These are phyloP conservation scores for Fistulinella staudtii DNA, from an alignment of 1,284 basidiomycete genomes.

Conservation along the genomic window DNA sequence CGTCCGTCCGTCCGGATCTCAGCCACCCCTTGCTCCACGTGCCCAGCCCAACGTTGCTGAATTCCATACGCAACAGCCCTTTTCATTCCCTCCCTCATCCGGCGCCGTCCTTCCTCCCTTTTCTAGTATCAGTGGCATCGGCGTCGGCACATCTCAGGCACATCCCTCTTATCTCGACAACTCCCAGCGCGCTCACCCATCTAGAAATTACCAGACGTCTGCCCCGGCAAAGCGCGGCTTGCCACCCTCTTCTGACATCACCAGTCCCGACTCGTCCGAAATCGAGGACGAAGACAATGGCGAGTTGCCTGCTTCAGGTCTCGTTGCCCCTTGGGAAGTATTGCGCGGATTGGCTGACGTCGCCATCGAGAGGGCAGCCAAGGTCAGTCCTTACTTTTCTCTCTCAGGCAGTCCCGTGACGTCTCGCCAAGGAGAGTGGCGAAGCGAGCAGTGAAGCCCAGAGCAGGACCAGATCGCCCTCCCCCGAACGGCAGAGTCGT, in stretches of 20 bases:
- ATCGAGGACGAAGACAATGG: conserved; percentile 67
- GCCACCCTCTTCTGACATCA: conserved; percentile 57
- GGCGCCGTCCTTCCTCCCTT: conserved; percentile 65
- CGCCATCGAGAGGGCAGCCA: conserved; percentile 69
- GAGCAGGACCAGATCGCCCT: conserved; percentile 67
- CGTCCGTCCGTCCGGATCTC: conserved; percentile 23
- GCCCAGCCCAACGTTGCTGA: conserved; percentile 14
- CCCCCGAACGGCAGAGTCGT: conserved; percentile 59
- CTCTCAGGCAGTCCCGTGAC: neutral
- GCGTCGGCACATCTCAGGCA: conserved; percentile 43
- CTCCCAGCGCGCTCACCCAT: conserved; percentile 35
- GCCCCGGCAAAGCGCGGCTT: conserved; percentile 52
- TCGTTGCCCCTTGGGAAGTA: conserved; percentile 82
- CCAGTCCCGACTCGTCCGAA: conserved; percentile 75
- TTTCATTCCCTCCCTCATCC: conserved; percentile 31
- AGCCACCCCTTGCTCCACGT: conserved; percentile 15
- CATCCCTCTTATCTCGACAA: conserved; percentile 55
- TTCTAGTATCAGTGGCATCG: conserved; percentile 62
- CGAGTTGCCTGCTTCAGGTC: conserved; percentile 74
- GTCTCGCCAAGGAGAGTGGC: conserved; percentile 59
- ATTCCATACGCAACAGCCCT: conserved; percentile 30
- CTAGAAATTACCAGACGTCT: conserved; percentile 38
- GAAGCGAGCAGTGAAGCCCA: conserved; percentile 64
- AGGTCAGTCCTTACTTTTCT: conserved; percentile 42
- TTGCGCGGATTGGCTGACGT: conserved; percentile 76